Conservation (phyloP, 129 eudicot genomes). For the Lactuca saligna region DNA sequence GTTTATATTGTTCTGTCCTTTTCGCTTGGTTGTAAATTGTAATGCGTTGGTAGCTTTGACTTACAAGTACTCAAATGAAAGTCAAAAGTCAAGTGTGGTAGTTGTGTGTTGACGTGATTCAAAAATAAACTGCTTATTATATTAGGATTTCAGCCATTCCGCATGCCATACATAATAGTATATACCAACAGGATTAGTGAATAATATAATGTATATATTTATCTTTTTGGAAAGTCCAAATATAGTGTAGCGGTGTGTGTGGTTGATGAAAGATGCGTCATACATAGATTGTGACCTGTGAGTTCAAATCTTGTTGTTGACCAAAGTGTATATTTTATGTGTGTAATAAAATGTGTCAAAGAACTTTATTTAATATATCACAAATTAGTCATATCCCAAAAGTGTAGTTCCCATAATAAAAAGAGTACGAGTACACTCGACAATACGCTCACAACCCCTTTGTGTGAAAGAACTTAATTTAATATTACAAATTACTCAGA, state of each 20-base stretch:
- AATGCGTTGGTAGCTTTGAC: background rate
- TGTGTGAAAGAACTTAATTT: no score
- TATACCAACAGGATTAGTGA: background rate
- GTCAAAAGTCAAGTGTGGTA: constrained; percentile 6
- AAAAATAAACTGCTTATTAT: background rate
- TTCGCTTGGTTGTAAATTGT: background rate
- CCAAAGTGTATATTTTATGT: no score
- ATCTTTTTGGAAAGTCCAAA: background rate
- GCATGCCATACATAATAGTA: background rate
- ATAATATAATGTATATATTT: background rate
- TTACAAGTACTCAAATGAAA: background rate
- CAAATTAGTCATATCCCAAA: background rate
- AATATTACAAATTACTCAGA: no score
- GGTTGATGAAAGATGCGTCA: no score
- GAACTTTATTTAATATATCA: background rate
- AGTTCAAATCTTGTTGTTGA: no score
- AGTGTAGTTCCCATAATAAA: background rate
- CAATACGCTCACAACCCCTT: no score
- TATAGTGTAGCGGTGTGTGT: no score
- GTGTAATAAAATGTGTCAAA: no score
- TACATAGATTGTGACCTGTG: no score
- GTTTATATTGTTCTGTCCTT: background rate
- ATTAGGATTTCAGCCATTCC: background rate
- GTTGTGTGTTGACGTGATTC: background rate
- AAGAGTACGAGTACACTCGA: no score